Conservation (phyloP, 176 grass and related monocot species). For the Musa beccarii region DNA sequence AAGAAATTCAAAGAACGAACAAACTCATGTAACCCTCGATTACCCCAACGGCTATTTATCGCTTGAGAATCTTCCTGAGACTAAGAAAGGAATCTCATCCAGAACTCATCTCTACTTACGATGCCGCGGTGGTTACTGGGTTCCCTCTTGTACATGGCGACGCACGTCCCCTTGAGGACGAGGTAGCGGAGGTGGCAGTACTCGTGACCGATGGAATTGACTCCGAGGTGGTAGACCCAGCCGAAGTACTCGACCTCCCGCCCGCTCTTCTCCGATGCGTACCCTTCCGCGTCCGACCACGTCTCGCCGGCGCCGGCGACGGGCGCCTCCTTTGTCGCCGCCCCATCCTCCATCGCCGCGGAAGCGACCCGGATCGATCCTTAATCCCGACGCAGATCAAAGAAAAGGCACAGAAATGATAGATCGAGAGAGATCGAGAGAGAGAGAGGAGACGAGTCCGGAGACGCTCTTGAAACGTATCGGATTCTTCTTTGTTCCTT, state of each 20-base stretch:
- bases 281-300: not conserved
- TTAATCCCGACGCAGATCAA: too few species aligned
- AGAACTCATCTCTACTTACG: constrained; percentile 28
- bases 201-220: constrained; percentile 78
- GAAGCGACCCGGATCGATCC: not conserved
- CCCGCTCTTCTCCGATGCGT: constrained; percentile 23
- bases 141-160: constrained; percentile 93
- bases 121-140: constrained; percentile 40
- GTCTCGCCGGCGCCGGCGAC: constrained; percentile 17
- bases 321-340: constrained; percentile 20
- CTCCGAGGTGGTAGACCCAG: constrained; percentile 87
- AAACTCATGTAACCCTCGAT: not conserved
- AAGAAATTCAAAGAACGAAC: too few species aligned
- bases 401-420: too few species aligned
- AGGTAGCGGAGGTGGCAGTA: constrained; percentile 93
- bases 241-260: constrained; percentile 44
- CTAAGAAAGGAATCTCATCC: not conserved
- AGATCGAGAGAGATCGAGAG: too few species aligned
- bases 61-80: too few species aligned
- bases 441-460: too few species aligned
- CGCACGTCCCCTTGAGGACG: constrained; percentile 45
- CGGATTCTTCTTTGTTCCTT: too few species aligned
- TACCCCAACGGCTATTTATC: not conserved
- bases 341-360: constrained; percentile 20
- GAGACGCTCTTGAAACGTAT: too few species aligned